Evolutionary conservation across 176 grass and related monocot genomes (phyloP).

Genomic region (Eragrostis curvula): DNA sequence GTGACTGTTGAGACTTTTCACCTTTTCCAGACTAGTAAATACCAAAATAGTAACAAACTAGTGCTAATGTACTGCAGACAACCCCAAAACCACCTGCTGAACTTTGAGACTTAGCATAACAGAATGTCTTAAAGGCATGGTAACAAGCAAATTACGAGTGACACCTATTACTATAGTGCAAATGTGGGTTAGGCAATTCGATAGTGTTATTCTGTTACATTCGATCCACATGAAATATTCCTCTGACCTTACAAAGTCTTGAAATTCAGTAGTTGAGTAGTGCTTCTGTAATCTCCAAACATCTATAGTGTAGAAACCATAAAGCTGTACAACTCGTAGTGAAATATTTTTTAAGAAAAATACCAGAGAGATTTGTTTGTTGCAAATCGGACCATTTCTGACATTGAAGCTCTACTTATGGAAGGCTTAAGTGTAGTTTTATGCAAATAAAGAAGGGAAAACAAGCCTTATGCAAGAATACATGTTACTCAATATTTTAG

Average conservation of each 20-base stretch:
- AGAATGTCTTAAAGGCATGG: neutral
- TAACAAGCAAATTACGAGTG: neutral
- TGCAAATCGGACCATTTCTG: too few relatives aligned
- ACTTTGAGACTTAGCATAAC: neutral
- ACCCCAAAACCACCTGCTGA: neutral
- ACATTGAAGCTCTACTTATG: too few relatives aligned
- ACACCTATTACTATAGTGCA: neutral
- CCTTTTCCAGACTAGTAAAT: neutral
- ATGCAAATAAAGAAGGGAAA: neutral
- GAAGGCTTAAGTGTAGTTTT: too few relatives aligned
- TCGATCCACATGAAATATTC: neutral
- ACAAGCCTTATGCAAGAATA: constrained; percentile 25
- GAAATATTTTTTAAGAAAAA: neutral
- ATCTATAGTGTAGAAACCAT: neutral
- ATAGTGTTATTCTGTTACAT: constrained; percentile 33
- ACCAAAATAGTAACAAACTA: neutral
- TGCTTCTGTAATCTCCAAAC: neutral
- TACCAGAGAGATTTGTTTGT: neutral
- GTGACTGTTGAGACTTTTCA: neutral
- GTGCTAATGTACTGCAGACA: neutral
- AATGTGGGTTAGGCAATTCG: neutral
- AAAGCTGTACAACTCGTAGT: neutral
- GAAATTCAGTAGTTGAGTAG: neutral
- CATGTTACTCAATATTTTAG: constrained; percentile 24
- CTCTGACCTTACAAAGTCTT: neutral